Base-by-base conservation (phyloP, 225 moss, liverwort and hornwort species). In the Bryoerythrophyllum caledonicum region DNA sequence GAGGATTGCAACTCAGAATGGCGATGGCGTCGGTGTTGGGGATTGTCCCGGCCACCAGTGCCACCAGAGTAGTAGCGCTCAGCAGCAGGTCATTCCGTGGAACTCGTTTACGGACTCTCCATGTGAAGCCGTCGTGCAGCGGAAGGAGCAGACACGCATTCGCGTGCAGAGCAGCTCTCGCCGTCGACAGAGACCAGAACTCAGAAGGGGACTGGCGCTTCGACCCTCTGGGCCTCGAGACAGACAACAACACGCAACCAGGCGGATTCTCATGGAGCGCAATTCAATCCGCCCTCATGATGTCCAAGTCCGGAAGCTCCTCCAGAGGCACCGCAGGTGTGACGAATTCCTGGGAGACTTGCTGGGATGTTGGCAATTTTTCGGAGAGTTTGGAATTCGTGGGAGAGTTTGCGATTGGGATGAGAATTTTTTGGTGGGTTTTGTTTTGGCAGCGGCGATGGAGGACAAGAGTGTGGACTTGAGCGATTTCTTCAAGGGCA, bases 391-490 rank as follows among this genome's bases (percentile, higher is more conserved):
- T 48, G 17, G 12, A 43, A 44, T 15, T 14, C n/a, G n/a, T n/a
- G n/a, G n/a, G n/a, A n/a, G n/a, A n/a, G 15, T 15, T 3, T 44
- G 15, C 15, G 14, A 14, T 4, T 15, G 46, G 46, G 46, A 46
- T 46, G 46, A 4, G 53, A 65, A 1, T n/a, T 32, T 58, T 41
- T 65, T 8, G 11, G 24, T 70, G 71, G 59, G 19, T n/a, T n/a
- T n/a, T n/a, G n/a, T 56, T 25, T 73, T 26, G 26, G 75, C 87
- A 93, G 96, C 93, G 76, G 85, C 95, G 14, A 89, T 99, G 60
- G 97, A 99, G 84, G 94, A 97, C 65, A 94, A 86, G 67, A 93
- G 68, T 60, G 91, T 99, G 78, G 91, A 99, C 74, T 89, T 95
- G 27, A 85, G 91, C 10, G 90, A 99, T 41, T 99, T 99, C 53